Evolutionary conservation across 2,329 filamentous ascomycete species (phyloP).

Genomic region (Taxawa tesnikishii): DNA sequence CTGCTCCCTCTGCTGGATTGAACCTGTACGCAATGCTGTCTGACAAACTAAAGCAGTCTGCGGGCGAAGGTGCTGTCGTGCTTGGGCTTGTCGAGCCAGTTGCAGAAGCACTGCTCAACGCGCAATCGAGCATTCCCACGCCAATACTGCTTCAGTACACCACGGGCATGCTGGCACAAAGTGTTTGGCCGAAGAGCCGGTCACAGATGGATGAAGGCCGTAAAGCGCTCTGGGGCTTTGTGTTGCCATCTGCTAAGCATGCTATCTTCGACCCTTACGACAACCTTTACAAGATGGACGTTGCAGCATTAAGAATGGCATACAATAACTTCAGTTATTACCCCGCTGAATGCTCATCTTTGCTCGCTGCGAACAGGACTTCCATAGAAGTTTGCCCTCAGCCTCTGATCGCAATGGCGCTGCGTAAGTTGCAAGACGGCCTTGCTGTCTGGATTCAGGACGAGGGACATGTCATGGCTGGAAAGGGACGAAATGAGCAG

Average conservation of each 20-base stretch:
- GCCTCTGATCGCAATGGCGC: slow-evolving; percentile 40
- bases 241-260: slow-evolving; percentile 18
- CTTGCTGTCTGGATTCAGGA: slow-evolving; percentile 55
- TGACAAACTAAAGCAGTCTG: slow-evolving; percentile 4
- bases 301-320: slow-evolving; percentile 37
- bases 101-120: slow-evolving; percentile 2
- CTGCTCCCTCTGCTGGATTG: neutral
- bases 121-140: neutral
- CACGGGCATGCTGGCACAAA: slow-evolving; percentile 12
- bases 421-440: slow-evolving; percentile 50
- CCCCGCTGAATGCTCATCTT: slow-evolving; percentile 22
- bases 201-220: slow-evolving; percentile 54
- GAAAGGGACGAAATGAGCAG: slow-evolving; percentile 9
- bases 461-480: slow-evolving; percentile 16
- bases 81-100: slow-evolving; percentile 8
- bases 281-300: slow-evolving; percentile 50
- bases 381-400: slow-evolving; percentile 26
- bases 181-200: slow-evolving; percentile 42
- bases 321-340: slow-evolving; percentile 43
- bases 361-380: slow-evolving; percentile 7
- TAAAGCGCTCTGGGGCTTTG: slow-evolving; percentile 53
- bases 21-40: slow-evolving; percentile 1
- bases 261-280: slow-evolving; percentile 47
- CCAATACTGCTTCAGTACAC: slow-evolving; percentile 8
- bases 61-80: slow-evolving; percentile 6